Conservation (phyloP, 2,329 filamentous ascomycete genomes). For the Trichoderma atrobrunneum region DNA sequence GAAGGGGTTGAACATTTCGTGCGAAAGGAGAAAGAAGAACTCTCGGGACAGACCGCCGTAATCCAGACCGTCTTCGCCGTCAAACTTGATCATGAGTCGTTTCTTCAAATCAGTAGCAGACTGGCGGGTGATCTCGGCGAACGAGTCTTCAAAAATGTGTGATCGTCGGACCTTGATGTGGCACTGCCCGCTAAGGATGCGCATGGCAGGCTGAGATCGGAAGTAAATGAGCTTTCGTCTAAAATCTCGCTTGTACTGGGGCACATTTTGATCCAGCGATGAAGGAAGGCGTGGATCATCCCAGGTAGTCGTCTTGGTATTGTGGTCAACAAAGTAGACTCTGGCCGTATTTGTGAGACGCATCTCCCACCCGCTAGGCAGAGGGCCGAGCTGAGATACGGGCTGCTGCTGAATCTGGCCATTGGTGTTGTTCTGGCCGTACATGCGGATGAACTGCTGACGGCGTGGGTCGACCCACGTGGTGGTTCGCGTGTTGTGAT, state of each 20-base stretch:
- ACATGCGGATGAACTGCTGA: conserved; percentile 98
- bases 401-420: conserved; percentile 95
- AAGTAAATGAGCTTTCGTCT: conserved; percentile 98
- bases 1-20: conserved; percentile 99
- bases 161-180: conserved; percentile 96
- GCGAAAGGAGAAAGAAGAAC: conserved; percentile 98
- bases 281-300: conserved; percentile 94
- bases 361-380: conserved; percentile 99
- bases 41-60: conserved; percentile 97
- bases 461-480: conserved; percentile 97
- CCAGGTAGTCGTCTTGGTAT: conserved; percentile 99
- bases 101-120: conserved; percentile 96
- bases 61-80: conserved; percentile 95
- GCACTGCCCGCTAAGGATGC: conserved; percentile 93
- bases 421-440: conserved; percentile 81
- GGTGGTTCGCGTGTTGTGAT: conserved; percentile 96
- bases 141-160: conserved; percentile 98
- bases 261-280: conserved; percentile 95
- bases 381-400: conserved; percentile 89
- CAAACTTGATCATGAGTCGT: conserved; percentile 98
- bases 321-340: conserved; percentile 99
- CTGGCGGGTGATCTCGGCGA: conserved; percentile 96
- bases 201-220: conserved; percentile 92
- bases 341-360: conserved; percentile 95
- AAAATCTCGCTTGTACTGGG: conserved; percentile 99